phyloP scores from a whole-genome alignment of 805 yeast species.

The Nakazawaea sp. region DNA sequence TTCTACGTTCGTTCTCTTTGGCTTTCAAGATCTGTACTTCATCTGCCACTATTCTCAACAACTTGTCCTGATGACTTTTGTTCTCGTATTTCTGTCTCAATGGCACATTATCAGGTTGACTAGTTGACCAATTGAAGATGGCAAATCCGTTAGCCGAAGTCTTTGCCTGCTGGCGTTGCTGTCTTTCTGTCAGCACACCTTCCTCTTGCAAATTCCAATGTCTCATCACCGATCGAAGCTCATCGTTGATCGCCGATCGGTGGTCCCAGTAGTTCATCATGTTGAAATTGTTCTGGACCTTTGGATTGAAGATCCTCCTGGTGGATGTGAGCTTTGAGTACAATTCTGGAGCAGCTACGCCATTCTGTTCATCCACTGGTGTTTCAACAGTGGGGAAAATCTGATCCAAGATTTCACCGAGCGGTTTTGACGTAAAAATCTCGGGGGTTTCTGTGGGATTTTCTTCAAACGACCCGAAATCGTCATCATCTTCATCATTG shows the following conservation, averaged over 20 bases:
- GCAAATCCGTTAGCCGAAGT: background rate
- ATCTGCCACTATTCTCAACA: constrained; percentile 1
- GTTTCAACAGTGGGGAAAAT: background rate
- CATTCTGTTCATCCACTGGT: background rate
- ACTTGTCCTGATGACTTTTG: constrained; percentile 8
- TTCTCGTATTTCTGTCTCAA: background rate
- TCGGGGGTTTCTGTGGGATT: background rate
- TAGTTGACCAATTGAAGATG: constrained; percentile 7
- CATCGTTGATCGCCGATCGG: background rate
- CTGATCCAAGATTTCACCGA: background rate
- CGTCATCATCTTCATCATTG: constrained; percentile 5
- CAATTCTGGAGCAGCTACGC: too few species aligned
- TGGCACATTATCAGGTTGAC: too few species aligned
- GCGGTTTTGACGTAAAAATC: background rate
- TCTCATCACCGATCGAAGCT: background rate
- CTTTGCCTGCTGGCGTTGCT: background rate
- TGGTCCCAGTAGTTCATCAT: constrained; percentile 2
- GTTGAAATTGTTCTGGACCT: constrained; percentile 3
- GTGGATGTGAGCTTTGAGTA: background rate
- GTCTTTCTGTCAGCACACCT: background rate
- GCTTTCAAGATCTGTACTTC: background rate
- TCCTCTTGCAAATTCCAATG: constrained; percentile 1
- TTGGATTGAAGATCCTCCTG: background rate
- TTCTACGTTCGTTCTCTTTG: background rate
- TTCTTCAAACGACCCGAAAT: constrained; percentile 10